Conservation (phyloP, 1,284 basidiomycete species). For the Flammula alnicola region DNA sequence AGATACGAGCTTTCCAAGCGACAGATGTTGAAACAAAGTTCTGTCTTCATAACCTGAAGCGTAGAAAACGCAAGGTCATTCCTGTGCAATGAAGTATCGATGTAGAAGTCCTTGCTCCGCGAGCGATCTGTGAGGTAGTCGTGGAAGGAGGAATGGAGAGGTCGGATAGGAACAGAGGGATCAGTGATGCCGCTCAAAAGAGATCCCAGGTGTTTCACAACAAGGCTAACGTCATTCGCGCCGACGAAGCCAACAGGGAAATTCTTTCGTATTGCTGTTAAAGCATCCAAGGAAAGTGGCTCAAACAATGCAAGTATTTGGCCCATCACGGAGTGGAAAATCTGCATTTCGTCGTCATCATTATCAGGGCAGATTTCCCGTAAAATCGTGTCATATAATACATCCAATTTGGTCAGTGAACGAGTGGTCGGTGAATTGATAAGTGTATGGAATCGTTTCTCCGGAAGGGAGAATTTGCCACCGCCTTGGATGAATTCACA, state of each 20-base stretch:
- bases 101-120: constrained; percentile 16
- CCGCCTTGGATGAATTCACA: constrained; percentile 25
- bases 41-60: constrained; percentile 23
- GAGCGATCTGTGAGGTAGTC: constrained; percentile 20
- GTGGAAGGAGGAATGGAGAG: constrained; percentile 24
- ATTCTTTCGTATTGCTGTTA: constrained; percentile 4
- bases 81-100: constrained; percentile 6
- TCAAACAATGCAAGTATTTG: constrained; percentile 18
- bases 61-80: constrained; percentile 12
- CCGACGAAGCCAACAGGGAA: background rate
- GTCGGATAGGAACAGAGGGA: constrained; percentile 11
- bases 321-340: constrained; percentile 24
- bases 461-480: constrained; percentile 5
- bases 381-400: constrained; percentile 17
- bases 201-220: constrained; percentile 18
- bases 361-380: constrained; percentile 6
- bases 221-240: constrained; percentile 7
- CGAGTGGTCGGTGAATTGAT: background rate
- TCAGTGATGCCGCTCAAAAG: constrained; percentile 17
- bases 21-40: constrained; percentile 38
- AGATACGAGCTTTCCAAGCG: constrained; percentile 29
- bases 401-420: constrained; percentile 10
- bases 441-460: constrained; percentile 7
- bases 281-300: constrained; percentile 17
- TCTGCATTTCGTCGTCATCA: background rate